Conservation (phyloP, 176 grass and related monocot genomes). For the Puccinellia tenuiflora region DNA sequence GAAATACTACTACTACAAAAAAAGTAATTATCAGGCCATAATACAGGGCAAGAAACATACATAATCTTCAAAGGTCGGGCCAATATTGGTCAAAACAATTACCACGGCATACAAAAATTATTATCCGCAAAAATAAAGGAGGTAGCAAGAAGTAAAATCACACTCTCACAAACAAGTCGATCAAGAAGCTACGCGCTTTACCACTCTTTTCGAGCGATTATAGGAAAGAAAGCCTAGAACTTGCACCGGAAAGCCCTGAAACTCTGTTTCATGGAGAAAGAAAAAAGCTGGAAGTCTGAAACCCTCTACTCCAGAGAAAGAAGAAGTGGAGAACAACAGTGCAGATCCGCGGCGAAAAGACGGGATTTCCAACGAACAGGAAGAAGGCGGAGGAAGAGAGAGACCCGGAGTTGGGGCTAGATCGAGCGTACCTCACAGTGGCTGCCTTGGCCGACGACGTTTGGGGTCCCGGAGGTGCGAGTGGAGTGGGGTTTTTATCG, state of each 20-base stretch:
- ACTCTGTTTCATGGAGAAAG: too few relatives aligned
- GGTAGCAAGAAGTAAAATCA: not conserved
- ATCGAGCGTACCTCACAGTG: not conserved
- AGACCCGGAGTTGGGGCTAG: not conserved
- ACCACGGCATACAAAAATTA: not conserved
- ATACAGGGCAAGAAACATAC: not conserved
- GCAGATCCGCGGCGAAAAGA: not conserved
- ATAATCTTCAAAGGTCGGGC: not conserved
- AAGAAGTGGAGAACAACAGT: too few relatives aligned
- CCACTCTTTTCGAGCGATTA: not conserved
- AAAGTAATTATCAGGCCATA: not conserved
- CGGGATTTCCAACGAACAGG: not conserved
- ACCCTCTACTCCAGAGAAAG: not conserved
- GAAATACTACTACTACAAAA: not conserved
- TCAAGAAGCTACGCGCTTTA: not conserved
- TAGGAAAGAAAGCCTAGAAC: not conserved
- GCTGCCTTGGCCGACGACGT: not conserved
- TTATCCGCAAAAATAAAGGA: not conserved
- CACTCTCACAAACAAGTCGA: not conserved
- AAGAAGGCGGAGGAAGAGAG: not conserved
- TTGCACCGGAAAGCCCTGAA: not conserved
- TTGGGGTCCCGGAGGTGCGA: not conserved
- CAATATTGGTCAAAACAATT: not conserved
- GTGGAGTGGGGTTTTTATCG: not conserved
- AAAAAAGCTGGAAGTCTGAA: not conserved